phyloP scores from a whole-genome alignment of 495 filamentous ascomycete genomes.

The Talaromyces borbonicus region DNA sequence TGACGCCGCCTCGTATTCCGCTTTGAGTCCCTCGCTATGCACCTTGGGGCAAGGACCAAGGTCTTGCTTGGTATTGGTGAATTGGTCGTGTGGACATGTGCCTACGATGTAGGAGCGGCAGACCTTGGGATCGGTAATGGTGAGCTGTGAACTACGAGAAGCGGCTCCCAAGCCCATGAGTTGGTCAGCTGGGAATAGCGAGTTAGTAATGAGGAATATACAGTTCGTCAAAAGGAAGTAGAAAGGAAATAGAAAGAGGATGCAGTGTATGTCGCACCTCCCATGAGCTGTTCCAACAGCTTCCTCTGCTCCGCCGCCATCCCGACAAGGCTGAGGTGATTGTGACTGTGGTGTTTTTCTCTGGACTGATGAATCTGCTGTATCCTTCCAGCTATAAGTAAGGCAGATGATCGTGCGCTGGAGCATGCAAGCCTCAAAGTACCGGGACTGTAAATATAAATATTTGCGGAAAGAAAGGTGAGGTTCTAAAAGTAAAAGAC shows the following conservation, averaged over 20 bases:
- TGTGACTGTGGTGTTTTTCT: too few species aligned
- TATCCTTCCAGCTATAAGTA: too few species aligned
- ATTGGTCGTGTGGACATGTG: conserved; percentile 96
- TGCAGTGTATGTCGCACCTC: conserved; percentile 29
- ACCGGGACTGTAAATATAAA: too few species aligned
- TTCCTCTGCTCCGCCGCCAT: conserved; percentile 96
- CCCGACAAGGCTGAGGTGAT: not conserved
- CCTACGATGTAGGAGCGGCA: conserved; percentile 92
- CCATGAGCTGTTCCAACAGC: conserved; percentile 78
- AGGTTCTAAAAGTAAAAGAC: too few species aligned
- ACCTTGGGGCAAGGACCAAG: conserved; percentile 84
- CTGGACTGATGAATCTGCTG: too few species aligned
- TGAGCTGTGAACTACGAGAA: conserved; percentile 65
- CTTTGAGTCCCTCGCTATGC: conserved; percentile 79
- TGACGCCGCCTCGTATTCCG: conserved; percentile 67
- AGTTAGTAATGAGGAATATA: too few species aligned
- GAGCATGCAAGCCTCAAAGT: too few species aligned
- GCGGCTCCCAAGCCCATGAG: conserved; percentile 66
- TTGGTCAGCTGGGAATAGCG: conserved; percentile 64
- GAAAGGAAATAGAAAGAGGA: not conserved
- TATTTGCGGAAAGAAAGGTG: too few species aligned
- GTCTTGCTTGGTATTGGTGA: conserved; percentile 99
- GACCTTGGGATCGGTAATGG: conserved; percentile 85
- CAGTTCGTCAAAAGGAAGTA: conserved; percentile 6
- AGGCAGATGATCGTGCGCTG: too few species aligned